Percentiles rank a stretch among this genome's conserved stretches.
These are phyloP conservation scores for Aspergillus haitiensis DNA, from an alignment of 495 filamentous ascomycete species.

Conservation along the genomic window DNA sequence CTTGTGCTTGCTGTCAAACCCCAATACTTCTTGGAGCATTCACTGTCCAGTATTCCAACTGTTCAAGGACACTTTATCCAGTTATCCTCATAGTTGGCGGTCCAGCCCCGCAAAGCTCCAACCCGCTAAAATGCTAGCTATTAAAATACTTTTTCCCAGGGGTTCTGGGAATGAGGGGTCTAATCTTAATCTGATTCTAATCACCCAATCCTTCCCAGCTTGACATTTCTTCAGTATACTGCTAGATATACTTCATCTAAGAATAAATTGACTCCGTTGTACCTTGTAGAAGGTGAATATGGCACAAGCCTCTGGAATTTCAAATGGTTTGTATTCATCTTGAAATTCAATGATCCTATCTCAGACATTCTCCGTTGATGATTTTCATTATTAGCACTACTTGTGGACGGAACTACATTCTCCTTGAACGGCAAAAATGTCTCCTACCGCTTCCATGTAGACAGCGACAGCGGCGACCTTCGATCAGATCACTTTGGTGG, in stretches of 20 bases:
- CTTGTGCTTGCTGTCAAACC: too few species aligned
- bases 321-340: neutral
- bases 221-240: neutral
- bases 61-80: neutral
- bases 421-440: slow-evolving; percentile 49
- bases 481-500: slow-evolving; percentile 54
- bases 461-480: slow-evolving; percentile 49
- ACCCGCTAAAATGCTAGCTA: neutral
- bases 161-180: neutral
- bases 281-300: neutral
- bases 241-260: neutral
- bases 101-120: neutral
- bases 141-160: neutral
- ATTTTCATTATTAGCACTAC: slow-evolving; percentile 28
- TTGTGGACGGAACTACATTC: slow-evolving; percentile 48
- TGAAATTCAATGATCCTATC: neutral
- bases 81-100: neutral
- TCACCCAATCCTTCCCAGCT: neutral
- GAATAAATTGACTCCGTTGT: neutral
- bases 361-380: neutral
- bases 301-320: neutral
- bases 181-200: neutral
- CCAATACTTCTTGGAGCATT: neutral
- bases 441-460: slow-evolving; percentile 57
- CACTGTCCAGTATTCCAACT: neutral